Base-by-base conservation (phyloP, 129 eudicot species). In the Solidago caesia region DNA sequence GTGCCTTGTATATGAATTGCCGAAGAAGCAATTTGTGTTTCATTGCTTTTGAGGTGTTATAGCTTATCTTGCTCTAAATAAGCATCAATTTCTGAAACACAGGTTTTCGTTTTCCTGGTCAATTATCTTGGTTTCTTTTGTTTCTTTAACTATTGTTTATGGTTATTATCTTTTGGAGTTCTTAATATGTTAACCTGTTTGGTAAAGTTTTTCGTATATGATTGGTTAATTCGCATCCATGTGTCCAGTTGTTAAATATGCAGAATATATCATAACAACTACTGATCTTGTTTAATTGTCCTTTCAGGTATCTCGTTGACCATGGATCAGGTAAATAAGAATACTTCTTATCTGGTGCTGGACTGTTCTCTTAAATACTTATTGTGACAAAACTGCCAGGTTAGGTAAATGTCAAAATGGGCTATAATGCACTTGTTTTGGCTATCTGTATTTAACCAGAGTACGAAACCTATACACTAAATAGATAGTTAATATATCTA, bases 221-320 rank as follows among this genome's bases (percentile, higher is more conserved):
- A 43, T 52, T 14, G 7, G 55, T 58, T 67, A 57, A 1, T 49
- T 39, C 10, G 14, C 49, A 29, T 47, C 11, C 33, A 21, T 51
- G 55, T 70, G 26, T 25, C 16, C 8, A 21, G 77, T 52, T 47
- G 66, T 48, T 44, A 42, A 4, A 16, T 7, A 26, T 26, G 44
- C 5, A 33, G 25, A 77, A 3, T 12, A 14, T 52, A 49, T 33
- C 15, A 3, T 75, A 42, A 44, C 79, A 68, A 57, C 44, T 59
- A 21, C 41, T 84, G 71, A 71, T 76, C 14, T 80, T 25, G 25
- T 57, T 76, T 27, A 15, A 6, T 67, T 56, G 11, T 12, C 11
- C 4, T 83, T 80, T 55, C 88, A 88, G 94, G 94, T 41, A 88
- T 88, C 71, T 83, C 90, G 15, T 76, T 88, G 81, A 81, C 77